A percentile compares a stretch with the other conserved stretches of the same genome.
These are phyloP conservation scores for Alternaria tenuissima DNA, from an alignment of 2,329 filamentous ascomycete genomes.

Conservation along the genomic window DNA sequence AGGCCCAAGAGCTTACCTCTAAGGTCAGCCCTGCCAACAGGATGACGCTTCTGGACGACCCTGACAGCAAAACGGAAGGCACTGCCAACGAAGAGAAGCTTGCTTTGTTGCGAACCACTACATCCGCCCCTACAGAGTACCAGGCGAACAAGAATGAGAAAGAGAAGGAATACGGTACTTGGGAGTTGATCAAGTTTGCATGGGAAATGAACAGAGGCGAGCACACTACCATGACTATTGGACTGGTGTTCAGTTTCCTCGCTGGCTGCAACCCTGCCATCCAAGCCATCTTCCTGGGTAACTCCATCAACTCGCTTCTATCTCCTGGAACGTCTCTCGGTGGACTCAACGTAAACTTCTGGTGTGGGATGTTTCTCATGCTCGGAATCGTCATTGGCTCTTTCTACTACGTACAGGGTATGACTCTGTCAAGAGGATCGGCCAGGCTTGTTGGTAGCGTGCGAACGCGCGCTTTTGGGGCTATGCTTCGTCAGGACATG, in stretches of 20 bases:
- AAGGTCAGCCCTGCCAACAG: conserved; percentile 34
- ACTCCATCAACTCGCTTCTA: conserved; percentile 78
- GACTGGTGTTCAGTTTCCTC: conserved; percentile 52
- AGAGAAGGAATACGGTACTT: conserved; percentile 39
- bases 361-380: conserved; percentile 50
- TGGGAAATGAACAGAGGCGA: conserved; percentile 46
- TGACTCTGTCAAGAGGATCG: conserved; percentile 66
- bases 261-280: conserved; percentile 48
- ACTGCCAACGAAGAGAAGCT: conserved; percentile 36
- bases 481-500: conserved; percentile 85
- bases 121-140: conserved; percentile 69
- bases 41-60: conserved; percentile 28
- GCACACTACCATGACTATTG: conserved; percentile 49
- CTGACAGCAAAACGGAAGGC: conserved; percentile 27
- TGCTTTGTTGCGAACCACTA: conserved; percentile 37
- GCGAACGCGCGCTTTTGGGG: conserved; percentile 81
- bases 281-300: conserved; percentile 81
- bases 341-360: conserved; percentile 69
- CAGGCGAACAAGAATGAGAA: conserved; percentile 49
- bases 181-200: conserved; percentile 54
- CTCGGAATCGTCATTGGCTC: conserved; percentile 36
- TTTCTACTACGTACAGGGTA: conserved; percentile 42
- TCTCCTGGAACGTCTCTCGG: conserved; percentile 65
- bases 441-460: conserved; percentile 79
- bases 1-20: conserved; percentile 72